Percentiles rank a stretch among this genome's conserved stretches.
phyloP scores from a whole-genome alignment of 495 filamentous ascomycete genomes.

The Beverwykella pulmonaria region DNA sequence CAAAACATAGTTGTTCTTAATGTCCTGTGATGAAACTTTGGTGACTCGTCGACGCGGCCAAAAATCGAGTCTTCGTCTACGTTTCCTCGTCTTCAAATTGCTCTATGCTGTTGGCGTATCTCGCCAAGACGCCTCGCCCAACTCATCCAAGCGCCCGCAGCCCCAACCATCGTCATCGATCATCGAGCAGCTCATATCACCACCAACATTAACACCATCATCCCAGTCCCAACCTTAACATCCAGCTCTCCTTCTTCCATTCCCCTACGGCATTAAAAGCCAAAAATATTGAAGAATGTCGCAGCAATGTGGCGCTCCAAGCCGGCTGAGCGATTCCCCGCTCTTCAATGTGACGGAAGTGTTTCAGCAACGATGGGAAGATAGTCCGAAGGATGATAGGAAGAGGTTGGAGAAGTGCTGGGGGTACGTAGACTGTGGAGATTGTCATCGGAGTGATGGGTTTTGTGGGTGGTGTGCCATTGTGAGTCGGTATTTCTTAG shows the following conservation, averaged over 20 bases:
- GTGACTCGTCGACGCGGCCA: too few species aligned
- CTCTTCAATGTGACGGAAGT: conserved; percentile 5
- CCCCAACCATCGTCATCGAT: conserved; percentile 1
- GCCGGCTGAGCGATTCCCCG: background rate
- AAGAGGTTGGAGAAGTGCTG: conserved; percentile 33
- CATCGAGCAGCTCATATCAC: background rate
- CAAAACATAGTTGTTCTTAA: background rate
- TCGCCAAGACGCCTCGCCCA: background rate
- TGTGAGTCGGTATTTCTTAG: conserved; percentile 46
- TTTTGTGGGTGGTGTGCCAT: conserved; percentile 60
- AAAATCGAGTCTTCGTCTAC: too few species aligned
- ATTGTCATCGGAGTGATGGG: conserved; percentile 32
- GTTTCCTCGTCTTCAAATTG: background rate
- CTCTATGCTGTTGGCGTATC: too few species aligned
- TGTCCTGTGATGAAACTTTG: too few species aligned
- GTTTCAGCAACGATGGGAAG: conserved; percentile 22
- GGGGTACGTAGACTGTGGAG: conserved; percentile 37
- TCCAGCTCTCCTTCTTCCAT: background rate
- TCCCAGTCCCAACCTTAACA: background rate
- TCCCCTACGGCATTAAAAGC: too few species aligned
- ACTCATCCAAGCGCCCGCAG: background rate
- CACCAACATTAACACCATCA: background rate
- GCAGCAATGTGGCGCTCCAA: background rate
- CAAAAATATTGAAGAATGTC: background rate
- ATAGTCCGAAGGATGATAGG: conserved; percentile 30